Evolutionary conservation across 805 yeast genomes (phyloP).

Genomic region (Cyberlindnera misumaiensis): DNA sequence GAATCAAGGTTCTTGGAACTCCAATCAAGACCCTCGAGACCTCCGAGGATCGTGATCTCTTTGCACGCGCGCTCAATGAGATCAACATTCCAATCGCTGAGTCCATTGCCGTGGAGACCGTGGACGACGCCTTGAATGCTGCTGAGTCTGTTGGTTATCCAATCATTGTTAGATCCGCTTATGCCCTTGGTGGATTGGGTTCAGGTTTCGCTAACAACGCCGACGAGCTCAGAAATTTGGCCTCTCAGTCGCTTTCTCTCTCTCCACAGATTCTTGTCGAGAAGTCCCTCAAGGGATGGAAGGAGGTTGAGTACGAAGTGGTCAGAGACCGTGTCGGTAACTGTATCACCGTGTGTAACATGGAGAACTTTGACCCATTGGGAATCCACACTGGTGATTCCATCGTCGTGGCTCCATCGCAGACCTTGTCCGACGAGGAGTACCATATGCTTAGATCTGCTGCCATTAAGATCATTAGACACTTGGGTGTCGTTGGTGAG

Average conservation of each 20-base stretch:
- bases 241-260: constrained; percentile 81
- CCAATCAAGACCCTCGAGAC: constrained; percentile 94
- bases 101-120: constrained; percentile 89
- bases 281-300: constrained; percentile 97
- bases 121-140: constrained; percentile 89
- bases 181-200: constrained; percentile 95
- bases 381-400: constrained; percentile 99
- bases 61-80: constrained; percentile 91
- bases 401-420: constrained; percentile 97
- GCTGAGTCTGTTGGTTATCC: constrained; percentile 89
- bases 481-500: constrained; percentile 97
- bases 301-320: constrained; percentile 97
- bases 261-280: constrained; percentile 96
- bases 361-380: constrained; percentile 98
- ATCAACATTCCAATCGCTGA: constrained; percentile 95
- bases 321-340: constrained; percentile 94
- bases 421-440: constrained; percentile 93
- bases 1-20: constrained; percentile 93
- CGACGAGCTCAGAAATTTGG: constrained; percentile 76
- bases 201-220: constrained; percentile 91
- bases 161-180: constrained; percentile 94
- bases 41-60: constrained; percentile 95
- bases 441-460: constrained; percentile 97
- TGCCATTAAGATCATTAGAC: constrained; percentile 95
- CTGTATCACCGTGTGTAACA: constrained; percentile 97